phyloP scores from a whole-genome alignment of 1,284 basidiomycete genomes.

The Pseudozyma flocculosa region DNA sequence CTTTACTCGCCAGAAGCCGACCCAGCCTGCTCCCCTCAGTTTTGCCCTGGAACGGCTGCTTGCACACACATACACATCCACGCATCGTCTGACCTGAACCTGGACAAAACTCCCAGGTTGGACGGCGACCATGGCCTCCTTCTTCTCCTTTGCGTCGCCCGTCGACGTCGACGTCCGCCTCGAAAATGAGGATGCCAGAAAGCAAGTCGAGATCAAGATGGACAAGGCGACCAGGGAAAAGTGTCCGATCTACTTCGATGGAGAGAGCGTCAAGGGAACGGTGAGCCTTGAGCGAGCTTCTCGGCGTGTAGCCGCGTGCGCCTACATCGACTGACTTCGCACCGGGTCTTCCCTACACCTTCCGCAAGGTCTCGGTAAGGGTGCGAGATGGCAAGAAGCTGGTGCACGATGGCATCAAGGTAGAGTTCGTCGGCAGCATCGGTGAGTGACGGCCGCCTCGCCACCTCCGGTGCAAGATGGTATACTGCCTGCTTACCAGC shows the following conservation, averaged over 20 bases:
- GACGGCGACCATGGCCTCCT: conserved; percentile 70
- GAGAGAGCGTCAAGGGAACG: conserved; percentile 82
- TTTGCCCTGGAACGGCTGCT: too few species aligned
- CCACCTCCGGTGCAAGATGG: too few species aligned
- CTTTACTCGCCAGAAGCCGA: too few species aligned
- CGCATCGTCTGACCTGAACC: too few species aligned
- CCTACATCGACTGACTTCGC: neutral
- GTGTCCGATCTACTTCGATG: conserved; percentile 93
- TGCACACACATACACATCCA: too few species aligned
- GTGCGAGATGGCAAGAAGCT: conserved; percentile 93
- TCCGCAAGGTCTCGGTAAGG: conserved; percentile 74
- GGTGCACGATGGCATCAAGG: conserved; percentile 93
- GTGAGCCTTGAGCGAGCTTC: conserved; percentile 64
- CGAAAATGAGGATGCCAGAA: conserved; percentile 76
- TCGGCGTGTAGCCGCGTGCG: neutral
- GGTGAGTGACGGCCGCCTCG: conserved; percentile 69
- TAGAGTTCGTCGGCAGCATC: conserved; percentile 95
- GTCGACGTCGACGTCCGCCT: conserved; percentile 89
- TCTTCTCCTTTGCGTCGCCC: conserved; percentile 81
- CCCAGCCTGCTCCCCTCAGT: too few species aligned
- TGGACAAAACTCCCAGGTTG: too few species aligned
- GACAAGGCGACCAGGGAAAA: conserved; percentile 79
- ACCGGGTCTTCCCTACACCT: neutral
- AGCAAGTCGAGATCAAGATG: conserved; percentile 65
- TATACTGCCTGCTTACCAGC: too few species aligned